phyloP scores from a whole-genome alignment of 352 stramenopile genomes.

The Phytophthora niederhauseri region DNA sequence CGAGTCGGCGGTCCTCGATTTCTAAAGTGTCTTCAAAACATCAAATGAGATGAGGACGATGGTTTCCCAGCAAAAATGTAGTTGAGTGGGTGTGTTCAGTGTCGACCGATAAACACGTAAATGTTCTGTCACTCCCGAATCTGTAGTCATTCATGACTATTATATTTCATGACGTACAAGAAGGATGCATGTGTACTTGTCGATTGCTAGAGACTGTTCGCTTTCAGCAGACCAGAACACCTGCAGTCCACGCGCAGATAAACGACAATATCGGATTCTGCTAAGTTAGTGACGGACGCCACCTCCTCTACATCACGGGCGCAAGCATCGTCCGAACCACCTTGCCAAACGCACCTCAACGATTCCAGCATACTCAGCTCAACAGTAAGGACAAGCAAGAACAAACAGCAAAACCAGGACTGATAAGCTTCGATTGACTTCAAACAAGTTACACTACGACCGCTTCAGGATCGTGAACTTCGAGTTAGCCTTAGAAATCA shows the following conservation, averaged over 20 bases:
- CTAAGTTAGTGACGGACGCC: too few species aligned
- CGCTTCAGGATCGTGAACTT: constrained; percentile 1
- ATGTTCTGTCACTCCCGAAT: background rate
- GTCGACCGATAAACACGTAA: background rate
- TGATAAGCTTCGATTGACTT: constrained; percentile 15
- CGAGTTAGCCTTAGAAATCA: constrained; percentile 22
- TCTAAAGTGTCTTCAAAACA: constrained; percentile 9
- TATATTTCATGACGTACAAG: too few species aligned
- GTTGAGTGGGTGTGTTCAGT: background rate
- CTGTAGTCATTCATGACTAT: too few species aligned
- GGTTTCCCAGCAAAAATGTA: background rate
- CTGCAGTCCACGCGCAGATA: background rate
- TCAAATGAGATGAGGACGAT: background rate
- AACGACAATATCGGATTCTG: background rate
- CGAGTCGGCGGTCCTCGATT: constrained; percentile 27
- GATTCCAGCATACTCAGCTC: background rate
- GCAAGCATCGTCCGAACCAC: constrained; percentile 20
- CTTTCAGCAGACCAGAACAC: background rate
- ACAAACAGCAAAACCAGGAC: constrained; percentile 1
- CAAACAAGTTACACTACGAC: constrained; percentile 17
- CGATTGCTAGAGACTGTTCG: background rate
- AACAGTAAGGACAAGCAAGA: constrained; percentile 4
- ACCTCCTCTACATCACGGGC: constrained; percentile 16
- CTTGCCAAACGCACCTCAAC: constrained; percentile 14
- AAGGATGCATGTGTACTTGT: background rate